Evolutionary conservation across 805 yeast species (phyloP), one percentile per base, ranked within the genome.

Genomic region (Blastobotrys muscicola): DNA sequence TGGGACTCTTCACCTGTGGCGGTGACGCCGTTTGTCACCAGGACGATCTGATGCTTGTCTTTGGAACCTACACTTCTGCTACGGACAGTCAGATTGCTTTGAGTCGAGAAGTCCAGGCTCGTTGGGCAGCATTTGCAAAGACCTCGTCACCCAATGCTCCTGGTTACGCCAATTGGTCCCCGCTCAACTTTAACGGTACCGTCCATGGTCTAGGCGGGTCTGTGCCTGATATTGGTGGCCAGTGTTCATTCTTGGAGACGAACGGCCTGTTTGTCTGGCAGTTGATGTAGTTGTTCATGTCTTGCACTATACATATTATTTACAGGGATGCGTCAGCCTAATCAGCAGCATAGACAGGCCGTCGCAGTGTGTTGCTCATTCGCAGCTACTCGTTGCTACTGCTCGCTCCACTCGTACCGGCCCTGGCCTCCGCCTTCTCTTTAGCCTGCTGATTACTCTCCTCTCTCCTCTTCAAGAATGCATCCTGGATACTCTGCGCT

Each of bases 401-500:
- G 26, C 26, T 20, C 26, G 26, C 26, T 20, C 26, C 26, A 6
- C 26, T 20, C 14, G 34, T n/a, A 30, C 33, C 12, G 4, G 12
- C 34, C 9, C 34, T n/a, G 14, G 34, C 35, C 7, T 12, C 33
- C 11, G 11, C 31, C 31, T 43, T 43, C 15, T 20, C 29, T 23
- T 38, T 39, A 11, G 37, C 45, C 29, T 45, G 41, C 12, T 30
- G 23, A n/a, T 39, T 29, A 36, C 35, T 26, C 9, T 38, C 45
- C 14, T 42, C 45, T 29, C 45, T 15, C n/a, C 41, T 26, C 35
- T 37, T 30, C 26, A 45, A 34, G 29, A 47, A 43, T 23, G 41
- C 42, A 16, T 43, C 32, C 15, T 26, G 41, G 26, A 47, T 44
- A 13, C 40, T 34, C 10, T 33, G 26, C 4, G 89, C 84, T 55